Conservation (phyloP, 2,329 filamentous ascomycete genomes). For the Parastagonospora nodorum region DNA sequence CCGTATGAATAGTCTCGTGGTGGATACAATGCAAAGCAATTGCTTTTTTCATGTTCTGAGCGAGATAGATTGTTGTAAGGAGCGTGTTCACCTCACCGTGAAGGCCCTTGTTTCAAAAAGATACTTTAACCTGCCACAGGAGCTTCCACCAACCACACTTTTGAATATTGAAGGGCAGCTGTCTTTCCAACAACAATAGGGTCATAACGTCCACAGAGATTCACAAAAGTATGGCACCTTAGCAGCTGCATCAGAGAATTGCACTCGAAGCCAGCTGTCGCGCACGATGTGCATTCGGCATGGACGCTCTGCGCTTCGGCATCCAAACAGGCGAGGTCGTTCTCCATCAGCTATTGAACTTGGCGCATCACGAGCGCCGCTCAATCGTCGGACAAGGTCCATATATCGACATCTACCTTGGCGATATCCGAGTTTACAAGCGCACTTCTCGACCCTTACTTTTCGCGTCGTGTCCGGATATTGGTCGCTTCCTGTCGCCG, state of each 20-base stretch:
- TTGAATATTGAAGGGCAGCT: too few species aligned
- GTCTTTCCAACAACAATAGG: background rate
- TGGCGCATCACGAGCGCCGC: background rate
- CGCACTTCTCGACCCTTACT: constrained; percentile 1
- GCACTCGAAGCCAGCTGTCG: background rate
- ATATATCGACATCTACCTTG: constrained; percentile 10
- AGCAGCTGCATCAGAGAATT: background rate
- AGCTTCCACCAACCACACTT: too few species aligned
- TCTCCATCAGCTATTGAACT: background rate
- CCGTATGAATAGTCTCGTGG: background rate
- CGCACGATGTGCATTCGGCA: background rate
- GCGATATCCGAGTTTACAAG: constrained; percentile 10
- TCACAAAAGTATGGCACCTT: background rate
- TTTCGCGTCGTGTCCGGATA: background rate
- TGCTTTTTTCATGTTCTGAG: too few species aligned
- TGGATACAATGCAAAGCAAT: too few species aligned
- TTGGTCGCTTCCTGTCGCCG: background rate
- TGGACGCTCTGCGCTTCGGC: background rate
- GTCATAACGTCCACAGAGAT: background rate
- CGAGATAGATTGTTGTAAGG: too few species aligned
- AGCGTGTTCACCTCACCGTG: too few species aligned
- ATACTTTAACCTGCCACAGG: too few species aligned
- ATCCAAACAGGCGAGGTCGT: background rate
- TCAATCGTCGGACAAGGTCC: constrained; percentile 3
- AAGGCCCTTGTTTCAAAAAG: too few species aligned